phyloP scores from a whole-genome alignment of 2,329 filamentous ascomycete species.

The Colletotrichum abscissum region DNA sequence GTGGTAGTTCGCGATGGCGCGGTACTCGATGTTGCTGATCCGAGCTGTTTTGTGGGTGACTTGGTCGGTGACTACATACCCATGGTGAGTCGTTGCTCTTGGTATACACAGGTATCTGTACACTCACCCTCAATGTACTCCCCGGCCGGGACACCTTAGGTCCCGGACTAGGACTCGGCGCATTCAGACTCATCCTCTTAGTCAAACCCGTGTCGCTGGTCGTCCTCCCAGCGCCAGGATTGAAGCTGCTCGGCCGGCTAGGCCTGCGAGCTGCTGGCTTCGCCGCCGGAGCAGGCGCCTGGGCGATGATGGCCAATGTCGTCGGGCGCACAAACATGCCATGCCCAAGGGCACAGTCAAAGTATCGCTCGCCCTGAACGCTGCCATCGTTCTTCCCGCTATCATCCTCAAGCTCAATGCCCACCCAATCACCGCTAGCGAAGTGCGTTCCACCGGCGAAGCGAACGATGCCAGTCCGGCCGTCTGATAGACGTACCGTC shows the following conservation, averaged over 20 bases:
- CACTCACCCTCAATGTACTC: slow-evolving; percentile 65
- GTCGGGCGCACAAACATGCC: slow-evolving; percentile 88
- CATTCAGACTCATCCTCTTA: slow-evolving; percentile 77
- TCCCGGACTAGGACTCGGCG: slow-evolving; percentile 78
- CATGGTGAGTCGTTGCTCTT: slow-evolving; percentile 10
- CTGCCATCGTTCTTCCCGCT: slow-evolving; percentile 95
- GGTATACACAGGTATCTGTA: neutral
- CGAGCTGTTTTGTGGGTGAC: slow-evolving; percentile 81
- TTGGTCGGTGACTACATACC: slow-evolving; percentile 75
- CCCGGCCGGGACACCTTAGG: slow-evolving; percentile 65
- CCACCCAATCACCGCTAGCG: slow-evolving; percentile 86
- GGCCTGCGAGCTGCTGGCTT: slow-evolving; percentile 51
- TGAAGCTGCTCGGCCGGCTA: slow-evolving; percentile 63
- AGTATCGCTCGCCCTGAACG: slow-evolving; percentile 89
- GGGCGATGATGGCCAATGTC: slow-evolving; percentile 70
- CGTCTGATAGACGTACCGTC: slow-evolving; percentile 82
- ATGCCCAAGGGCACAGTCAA: slow-evolving; percentile 80
- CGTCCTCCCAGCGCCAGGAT: slow-evolving; percentile 51
- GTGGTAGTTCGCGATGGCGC: slow-evolving; percentile 73
- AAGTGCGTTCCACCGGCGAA: slow-evolving; percentile 86
- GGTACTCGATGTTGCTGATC: slow-evolving; percentile 63
- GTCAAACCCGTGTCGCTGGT: slow-evolving; percentile 63
- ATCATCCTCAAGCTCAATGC: slow-evolving; percentile 85
- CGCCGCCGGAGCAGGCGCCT: slow-evolving; percentile 49
- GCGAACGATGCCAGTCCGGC: slow-evolving; percentile 80